Conservation (phyloP, 192 early-diverging fungal species). For the Umbelopsis sp. region DNA sequence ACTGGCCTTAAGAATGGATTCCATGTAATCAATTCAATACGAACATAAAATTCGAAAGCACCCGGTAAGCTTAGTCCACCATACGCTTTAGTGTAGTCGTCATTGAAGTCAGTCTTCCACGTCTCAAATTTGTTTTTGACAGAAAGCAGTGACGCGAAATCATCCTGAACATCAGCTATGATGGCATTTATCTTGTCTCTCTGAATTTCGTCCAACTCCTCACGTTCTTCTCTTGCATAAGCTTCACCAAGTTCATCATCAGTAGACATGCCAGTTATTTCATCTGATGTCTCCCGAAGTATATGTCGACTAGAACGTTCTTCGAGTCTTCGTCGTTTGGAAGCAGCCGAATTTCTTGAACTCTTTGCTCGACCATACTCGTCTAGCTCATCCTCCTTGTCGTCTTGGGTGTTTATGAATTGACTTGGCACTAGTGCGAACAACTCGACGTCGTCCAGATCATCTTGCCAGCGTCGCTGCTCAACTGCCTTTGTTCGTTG, state of each 20-base stretch:
- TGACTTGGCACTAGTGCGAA: constrained; percentile 42
- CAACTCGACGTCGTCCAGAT: constrained; percentile 45
- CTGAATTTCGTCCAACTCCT: constrained; percentile 41
- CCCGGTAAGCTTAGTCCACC: constrained; percentile 54
- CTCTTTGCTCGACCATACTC: constrained; percentile 47
- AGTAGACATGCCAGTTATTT: constrained; percentile 43
- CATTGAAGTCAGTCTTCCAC: constrained; percentile 53
- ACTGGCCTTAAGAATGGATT: constrained; percentile 44
- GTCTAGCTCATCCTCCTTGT: constrained; percentile 27
- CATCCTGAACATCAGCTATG: constrained; percentile 48
- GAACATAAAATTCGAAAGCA: constrained; percentile 61
- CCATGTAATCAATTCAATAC: constrained; percentile 55
- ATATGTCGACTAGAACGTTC: constrained; percentile 27
- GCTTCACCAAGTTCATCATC: constrained; percentile 51
- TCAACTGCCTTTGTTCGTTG: constrained; percentile 36
- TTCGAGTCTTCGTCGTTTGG: constrained; percentile 32
- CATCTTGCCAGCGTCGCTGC: constrained; percentile 39
- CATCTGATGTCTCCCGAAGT: constrained; percentile 3
- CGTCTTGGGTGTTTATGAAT: not conserved
- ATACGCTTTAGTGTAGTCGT: constrained; percentile 61
- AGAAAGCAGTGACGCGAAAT: constrained; percentile 44
- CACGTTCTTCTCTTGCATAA: constrained; percentile 33
- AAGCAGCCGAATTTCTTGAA: constrained; percentile 28
- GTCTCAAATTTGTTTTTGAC: constrained; percentile 54
- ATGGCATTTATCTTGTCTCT: constrained; percentile 28